Percentiles rank a stretch among this genome's conserved stretches.
Evolutionary conservation across 2,329 filamentous ascomycete species (phyloP).

Genomic region (Pseudogymnoascus sp.): DNA sequence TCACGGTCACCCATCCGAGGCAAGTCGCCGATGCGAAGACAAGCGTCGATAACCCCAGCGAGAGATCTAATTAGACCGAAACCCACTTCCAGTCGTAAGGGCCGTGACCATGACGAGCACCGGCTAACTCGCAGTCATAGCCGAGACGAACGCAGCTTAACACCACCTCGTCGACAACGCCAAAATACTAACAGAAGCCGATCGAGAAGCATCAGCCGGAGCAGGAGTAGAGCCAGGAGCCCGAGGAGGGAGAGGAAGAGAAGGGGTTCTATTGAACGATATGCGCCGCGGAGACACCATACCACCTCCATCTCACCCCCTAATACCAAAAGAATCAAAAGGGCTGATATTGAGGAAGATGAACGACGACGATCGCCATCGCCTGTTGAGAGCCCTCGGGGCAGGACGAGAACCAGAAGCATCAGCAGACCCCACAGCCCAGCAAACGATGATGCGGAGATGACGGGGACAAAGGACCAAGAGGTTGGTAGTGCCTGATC

Average conservation of each 20-base stretch:
- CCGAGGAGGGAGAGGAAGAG: slow-evolving; percentile 24
- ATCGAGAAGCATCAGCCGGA: slow-evolving; percentile 18
- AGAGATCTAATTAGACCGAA: slow-evolving; percentile 11
- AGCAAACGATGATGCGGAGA: background rate
- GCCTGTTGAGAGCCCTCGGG: slow-evolving; percentile 7
- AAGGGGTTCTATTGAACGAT: slow-evolving; percentile 29
- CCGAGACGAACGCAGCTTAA: slow-evolving; percentile 23
- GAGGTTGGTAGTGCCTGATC: slow-evolving; percentile 37
- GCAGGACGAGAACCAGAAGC: slow-evolving; percentile 2
- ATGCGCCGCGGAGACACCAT: slow-evolving; percentile 39
- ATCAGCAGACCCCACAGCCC: slow-evolving; percentile 4
- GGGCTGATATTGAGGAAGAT: slow-evolving; percentile 50
- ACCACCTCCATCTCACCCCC: slow-evolving; percentile 42
- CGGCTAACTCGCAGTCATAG: slow-evolving; percentile 30
- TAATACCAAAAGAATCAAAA: slow-evolving; percentile 43
- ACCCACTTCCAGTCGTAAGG: slow-evolving; percentile 19
- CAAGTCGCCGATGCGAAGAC: slow-evolving; percentile 5
- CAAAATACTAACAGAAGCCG: slow-evolving; percentile 22
- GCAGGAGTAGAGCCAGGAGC: background rate
- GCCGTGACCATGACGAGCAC: slow-evolving; percentile 25
- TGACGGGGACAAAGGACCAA: slow-evolving; percentile 1
- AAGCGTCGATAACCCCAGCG: background rate
- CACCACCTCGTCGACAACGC: slow-evolving; percentile 25
- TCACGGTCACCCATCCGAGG: slow-evolving; percentile 7
- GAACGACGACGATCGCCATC: slow-evolving; percentile 30